Percentiles rank a stretch among this genome's conserved stretches.
Conservation (phyloP, 2,329 filamentous ascomycete species). For the Xylariaceae sp. region DNA sequence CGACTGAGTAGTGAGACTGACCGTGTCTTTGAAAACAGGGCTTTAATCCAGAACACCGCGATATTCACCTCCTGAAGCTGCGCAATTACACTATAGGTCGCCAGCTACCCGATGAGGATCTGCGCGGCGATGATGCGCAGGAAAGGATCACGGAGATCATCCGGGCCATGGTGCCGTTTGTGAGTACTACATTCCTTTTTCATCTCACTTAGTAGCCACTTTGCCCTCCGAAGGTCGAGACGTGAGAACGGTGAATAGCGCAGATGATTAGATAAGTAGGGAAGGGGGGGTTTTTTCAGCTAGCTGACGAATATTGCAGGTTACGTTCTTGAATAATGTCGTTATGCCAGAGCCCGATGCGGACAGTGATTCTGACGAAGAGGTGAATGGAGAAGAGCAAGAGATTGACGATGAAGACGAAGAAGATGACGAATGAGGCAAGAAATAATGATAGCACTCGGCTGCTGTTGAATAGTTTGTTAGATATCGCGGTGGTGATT, state of each 20-base stretch:
- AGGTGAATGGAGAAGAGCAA: constrained; percentile 28
- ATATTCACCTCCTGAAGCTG: constrained; percentile 82
- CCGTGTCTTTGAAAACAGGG: constrained; percentile 57
- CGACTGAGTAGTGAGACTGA: background rate
- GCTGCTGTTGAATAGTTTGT: background rate
- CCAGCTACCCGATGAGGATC: constrained; percentile 69
- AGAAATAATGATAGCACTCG: background rate
- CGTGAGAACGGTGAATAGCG: no score
- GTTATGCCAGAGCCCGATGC: constrained; percentile 72
- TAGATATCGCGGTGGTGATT: background rate
- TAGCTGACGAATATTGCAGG: constrained; percentile 49
- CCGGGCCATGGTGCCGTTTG: constrained; percentile 76
- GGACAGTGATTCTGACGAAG: constrained; percentile 50
- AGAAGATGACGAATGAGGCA: background rate
- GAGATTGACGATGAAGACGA: constrained; percentile 21
- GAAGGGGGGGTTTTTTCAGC: background rate
- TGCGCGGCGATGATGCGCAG: constrained; percentile 68
- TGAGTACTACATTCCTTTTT: constrained; percentile 58
- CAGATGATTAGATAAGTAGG: no score
- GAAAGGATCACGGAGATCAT: constrained; percentile 70
- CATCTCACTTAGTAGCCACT: constrained; percentile 13
- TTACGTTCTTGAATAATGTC: constrained; percentile 74
- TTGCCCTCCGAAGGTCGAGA: no score
- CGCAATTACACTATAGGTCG: constrained; percentile 78
- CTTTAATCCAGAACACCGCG: constrained; percentile 74